A percentile compares a stretch with the other conserved stretches of the same genome.
phyloP scores from a whole-genome alignment of 2,329 filamentous ascomycete species.

The Botrytis medusae region DNA sequence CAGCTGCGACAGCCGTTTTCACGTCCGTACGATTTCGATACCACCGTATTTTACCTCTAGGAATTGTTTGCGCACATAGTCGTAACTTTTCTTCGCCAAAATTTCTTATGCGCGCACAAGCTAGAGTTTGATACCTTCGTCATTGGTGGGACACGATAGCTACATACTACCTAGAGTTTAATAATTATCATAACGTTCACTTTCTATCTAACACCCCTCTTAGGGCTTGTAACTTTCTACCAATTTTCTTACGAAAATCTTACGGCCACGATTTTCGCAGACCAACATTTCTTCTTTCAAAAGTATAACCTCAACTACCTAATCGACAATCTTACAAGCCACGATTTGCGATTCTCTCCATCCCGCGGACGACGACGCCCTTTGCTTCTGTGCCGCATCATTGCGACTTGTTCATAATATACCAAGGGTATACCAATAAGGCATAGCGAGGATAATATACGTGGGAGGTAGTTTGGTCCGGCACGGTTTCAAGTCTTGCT shows the following conservation, averaged over 20 bases:
- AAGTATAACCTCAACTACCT: background rate
- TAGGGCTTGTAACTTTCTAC: background rate
- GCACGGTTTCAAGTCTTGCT: constrained; percentile 1
- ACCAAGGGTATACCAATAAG: too few relatives aligned
- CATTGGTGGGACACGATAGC: constrained; percentile 16
- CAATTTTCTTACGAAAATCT: background rate
- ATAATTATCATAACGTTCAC: background rate
- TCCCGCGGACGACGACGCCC: background rate
- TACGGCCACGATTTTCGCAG: background rate
- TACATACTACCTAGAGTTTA: constrained; percentile 6
- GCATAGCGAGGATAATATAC: background rate
- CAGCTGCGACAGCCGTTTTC: background rate
- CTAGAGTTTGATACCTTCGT: constrained; percentile 7
- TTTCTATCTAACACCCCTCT: background rate
- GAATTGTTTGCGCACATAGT: background rate
- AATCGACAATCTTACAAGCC: background rate
- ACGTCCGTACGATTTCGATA: background rate
- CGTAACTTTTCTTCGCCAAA: background rate
- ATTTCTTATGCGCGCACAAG: constrained; percentile 3
- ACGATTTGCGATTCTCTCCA: background rate
- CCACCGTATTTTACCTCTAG: background rate
- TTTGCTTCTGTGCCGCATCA: background rate
- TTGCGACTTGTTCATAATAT: background rate
- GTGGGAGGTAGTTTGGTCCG: background rate
- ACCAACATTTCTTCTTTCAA: background rate